A percentile compares a stretch with the other conserved stretches of the same genome.
phyloP scores from a whole-genome alignment of 2,329 filamentous ascomycete species.

The Xylaria sp. region DNA sequence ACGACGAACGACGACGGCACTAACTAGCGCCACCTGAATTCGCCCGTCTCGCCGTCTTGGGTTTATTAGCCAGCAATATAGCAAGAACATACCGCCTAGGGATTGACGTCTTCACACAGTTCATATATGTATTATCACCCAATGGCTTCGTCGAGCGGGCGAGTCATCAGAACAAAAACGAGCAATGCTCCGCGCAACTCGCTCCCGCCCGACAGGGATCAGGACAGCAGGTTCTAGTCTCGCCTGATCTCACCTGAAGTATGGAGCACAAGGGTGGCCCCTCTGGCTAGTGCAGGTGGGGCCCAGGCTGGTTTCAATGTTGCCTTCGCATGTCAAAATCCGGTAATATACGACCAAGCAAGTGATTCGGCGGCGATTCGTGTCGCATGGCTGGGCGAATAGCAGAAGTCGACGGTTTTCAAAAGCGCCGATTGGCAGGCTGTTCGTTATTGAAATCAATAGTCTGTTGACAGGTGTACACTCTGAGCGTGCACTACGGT shows the following conservation, averaged over 20 bases:
- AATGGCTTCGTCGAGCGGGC: neutral
- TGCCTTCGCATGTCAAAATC: conserved; percentile 32
- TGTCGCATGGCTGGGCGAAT: conserved; percentile 46
- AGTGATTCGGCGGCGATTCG: conserved; percentile 41
- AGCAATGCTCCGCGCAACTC: conserved; percentile 10
- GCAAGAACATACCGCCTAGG: neutral
- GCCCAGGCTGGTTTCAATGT: conserved; percentile 32
- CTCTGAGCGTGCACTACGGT: conserved; percentile 4
- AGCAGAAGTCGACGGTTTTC: conserved; percentile 27
- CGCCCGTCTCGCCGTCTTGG: conserved; percentile 16
- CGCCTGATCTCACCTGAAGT: conserved; percentile 51
- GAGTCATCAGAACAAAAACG: conserved; percentile 9
- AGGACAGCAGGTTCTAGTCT: conserved; percentile 39
- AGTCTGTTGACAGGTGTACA: conserved; percentile 34
- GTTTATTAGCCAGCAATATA: conserved; percentile 2
- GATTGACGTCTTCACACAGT: neutral
- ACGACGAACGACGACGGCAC: conserved; percentile 24
- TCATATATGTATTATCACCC: conserved; percentile 1
- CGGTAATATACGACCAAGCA: conserved; percentile 37
- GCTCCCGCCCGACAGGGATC: conserved; percentile 29
- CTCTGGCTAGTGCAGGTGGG: conserved; percentile 33
- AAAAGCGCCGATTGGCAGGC: conserved; percentile 37
- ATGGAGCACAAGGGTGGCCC: conserved; percentile 43
- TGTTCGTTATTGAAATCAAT: conserved; percentile 36
- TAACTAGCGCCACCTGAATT: conserved; percentile 36